These are phyloP conservation scores for Lachnellula cervina DNA, from an alignment of 2,329 filamentous ascomycete species.

Conservation along the genomic window DNA sequence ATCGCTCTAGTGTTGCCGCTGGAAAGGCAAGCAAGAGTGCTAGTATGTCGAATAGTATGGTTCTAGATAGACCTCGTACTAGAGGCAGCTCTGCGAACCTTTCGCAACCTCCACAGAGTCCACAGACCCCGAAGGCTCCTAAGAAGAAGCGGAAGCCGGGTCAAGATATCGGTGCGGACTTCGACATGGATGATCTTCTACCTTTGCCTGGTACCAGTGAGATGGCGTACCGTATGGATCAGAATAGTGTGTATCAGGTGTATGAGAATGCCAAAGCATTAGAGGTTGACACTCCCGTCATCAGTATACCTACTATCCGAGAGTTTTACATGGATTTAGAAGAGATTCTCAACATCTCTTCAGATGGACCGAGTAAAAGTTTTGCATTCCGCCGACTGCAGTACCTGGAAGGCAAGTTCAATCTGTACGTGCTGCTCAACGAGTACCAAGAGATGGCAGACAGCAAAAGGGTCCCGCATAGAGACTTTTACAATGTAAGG, in stretches of 20 bases:
- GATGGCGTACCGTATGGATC: slow-evolving; percentile 72
- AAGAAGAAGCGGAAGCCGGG: slow-evolving; percentile 74
- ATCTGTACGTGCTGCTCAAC: slow-evolving; percentile 86
- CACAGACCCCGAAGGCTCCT: slow-evolving; percentile 40
- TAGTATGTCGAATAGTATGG: slow-evolving; percentile 36
- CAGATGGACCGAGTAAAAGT: slow-evolving; percentile 92
- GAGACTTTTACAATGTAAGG: slow-evolving; percentile 98
- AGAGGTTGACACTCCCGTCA: slow-evolving; percentile 61
- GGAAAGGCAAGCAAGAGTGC: slow-evolving; percentile 42
- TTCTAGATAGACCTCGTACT: slow-evolving; percentile 27
- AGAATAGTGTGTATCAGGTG: slow-evolving; percentile 86
- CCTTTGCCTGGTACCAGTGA: slow-evolving; percentile 68
- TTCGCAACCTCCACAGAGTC: slow-evolving; percentile 31
- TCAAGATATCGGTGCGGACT: slow-evolving; percentile 87
- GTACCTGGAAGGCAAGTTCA: slow-evolving; percentile 96
- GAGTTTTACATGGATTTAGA: slow-evolving; percentile 97
- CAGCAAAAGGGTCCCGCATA: slow-evolving; percentile 93
- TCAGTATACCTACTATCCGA: slow-evolving; percentile 83
- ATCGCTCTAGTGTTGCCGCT: slow-evolving; percentile 17
- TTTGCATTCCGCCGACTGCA: slow-evolving; percentile 93
- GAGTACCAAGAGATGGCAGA: slow-evolving; percentile 98
- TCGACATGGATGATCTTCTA: slow-evolving; percentile 71
- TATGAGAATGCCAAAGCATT: slow-evolving; percentile 65
- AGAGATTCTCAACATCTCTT: slow-evolving; percentile 78
- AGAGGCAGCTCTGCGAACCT: slow-evolving; percentile 17